Evolutionary conservation across 768 basidiomycete genomes (phyloP).

Genomic region (Boletus rubescentipes): DNA sequence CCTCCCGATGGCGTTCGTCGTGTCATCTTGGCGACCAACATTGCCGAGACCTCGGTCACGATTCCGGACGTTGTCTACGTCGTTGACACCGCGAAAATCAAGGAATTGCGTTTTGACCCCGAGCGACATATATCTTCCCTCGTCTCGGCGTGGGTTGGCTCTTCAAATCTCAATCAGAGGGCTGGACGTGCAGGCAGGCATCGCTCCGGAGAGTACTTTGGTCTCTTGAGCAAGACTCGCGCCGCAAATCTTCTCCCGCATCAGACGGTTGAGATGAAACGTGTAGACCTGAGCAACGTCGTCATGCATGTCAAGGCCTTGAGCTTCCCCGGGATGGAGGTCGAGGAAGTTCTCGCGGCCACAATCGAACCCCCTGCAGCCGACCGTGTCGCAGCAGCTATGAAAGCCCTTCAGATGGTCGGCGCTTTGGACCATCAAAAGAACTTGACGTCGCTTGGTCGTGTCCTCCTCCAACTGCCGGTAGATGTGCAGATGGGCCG

Average conservation of each 20-base stretch:
- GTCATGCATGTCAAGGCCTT: constrained; percentile 97
- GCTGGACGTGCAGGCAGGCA: constrained; percentile 93
- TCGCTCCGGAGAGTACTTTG: constrained; percentile 87
- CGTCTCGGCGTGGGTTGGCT: constrained; percentile 88
- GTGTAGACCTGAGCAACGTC: constrained; percentile 84
- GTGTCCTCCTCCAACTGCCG: constrained; percentile 84
- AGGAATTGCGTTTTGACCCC: constrained; percentile 89
- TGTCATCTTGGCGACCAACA: constrained; percentile 91
- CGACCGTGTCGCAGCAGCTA: constrained; percentile 74
- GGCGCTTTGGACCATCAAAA: constrained; percentile 80
- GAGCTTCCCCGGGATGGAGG: constrained; percentile 80
- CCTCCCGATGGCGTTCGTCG: constrained; percentile 75
- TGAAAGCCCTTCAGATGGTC: constrained; percentile 76
- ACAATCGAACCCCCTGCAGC: constrained; percentile 88
- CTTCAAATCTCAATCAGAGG: constrained; percentile 86
- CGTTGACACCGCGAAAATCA: constrained; percentile 84
- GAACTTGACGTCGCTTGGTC: constrained; percentile 82
- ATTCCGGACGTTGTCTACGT: constrained; percentile 96
- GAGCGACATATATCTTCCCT: constrained; percentile 85
- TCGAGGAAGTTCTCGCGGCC: constrained; percentile 81
- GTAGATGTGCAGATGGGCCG: constrained; percentile 90
- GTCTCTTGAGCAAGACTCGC: constrained; percentile 67
- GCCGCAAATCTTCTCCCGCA: constrained; percentile 66
- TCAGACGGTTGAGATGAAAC: constrained; percentile 94
- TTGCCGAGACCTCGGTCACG: constrained; percentile 93